A percentile compares a stretch with the other conserved stretches of the same genome.
Evolutionary conservation across 2,329 filamentous ascomycete genomes (phyloP).

Genomic region (Davidsoniella eucalypti): DNA sequence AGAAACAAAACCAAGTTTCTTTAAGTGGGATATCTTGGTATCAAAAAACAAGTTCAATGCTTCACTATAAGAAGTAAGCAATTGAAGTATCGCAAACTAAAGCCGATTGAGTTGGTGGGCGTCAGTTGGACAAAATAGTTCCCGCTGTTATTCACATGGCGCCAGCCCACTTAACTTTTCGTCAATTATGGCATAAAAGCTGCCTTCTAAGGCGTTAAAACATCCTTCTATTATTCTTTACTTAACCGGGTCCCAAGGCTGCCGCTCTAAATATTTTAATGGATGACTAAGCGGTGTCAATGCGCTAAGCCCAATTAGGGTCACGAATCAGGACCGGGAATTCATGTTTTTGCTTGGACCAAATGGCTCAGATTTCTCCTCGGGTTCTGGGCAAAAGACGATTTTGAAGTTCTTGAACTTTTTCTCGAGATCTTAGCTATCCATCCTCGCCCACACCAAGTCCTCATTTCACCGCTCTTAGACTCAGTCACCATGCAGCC

Average conservation of each 20-base stretch:
- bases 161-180: background rate
- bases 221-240: background rate
- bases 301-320: too few species aligned
- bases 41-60: too few species aligned
- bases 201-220: constrained; percentile 2
- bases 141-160: background rate
- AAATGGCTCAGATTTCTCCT: constrained; percentile 11
- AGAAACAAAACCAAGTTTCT: background rate
- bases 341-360: constrained; percentile 6
- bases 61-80: too few species aligned
- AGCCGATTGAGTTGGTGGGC: too few species aligned
- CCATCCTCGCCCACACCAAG: background rate
- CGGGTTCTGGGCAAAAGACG: constrained; percentile 1
- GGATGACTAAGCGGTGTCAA: constrained; percentile 7
- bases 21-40: background rate
- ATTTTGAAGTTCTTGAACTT: constrained; percentile 1
- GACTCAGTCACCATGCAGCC: constrained; percentile 27
- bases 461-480: constrained; percentile 8
- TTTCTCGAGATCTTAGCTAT: background rate
- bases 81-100: too few species aligned
- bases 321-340: background rate
- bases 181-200: background rate
- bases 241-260: background rate
- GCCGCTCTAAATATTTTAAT: too few species aligned
- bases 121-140: background rate